phyloP scores from a whole-genome alignment of 805 yeast genomes.

The Torulaspora delbrueckii region DNA sequence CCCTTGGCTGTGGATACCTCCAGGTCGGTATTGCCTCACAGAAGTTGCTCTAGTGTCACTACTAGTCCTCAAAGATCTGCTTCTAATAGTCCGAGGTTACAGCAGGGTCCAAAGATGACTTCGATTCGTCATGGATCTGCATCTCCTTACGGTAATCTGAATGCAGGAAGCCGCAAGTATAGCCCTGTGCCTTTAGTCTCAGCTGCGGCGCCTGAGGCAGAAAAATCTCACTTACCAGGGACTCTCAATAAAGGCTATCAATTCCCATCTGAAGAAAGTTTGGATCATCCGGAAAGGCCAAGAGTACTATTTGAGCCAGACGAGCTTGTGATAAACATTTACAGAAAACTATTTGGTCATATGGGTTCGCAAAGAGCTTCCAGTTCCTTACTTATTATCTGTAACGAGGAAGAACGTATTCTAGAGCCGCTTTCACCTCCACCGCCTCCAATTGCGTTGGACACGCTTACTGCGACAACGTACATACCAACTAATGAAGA shows the following conservation, averaged over 20 bases:
- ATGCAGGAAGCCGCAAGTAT: neutral
- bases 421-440: conserved; percentile 1
- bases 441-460: conserved; percentile 3
- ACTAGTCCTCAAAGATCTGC: conserved; percentile 13
- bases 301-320: conserved; percentile 29
- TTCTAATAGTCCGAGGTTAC: conserved; percentile 10
- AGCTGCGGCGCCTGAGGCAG: conserved; percentile 5
- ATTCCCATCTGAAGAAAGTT: conserved; percentile 12
- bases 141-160: conserved; percentile 6
- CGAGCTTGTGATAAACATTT: conserved; percentile 25
- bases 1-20: neutral
- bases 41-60: conserved; percentile 8
- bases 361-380: conserved; percentile 24
- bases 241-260: conserved; percentile 11
- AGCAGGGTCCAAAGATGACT: conserved; percentile 4
- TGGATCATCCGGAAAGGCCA: neutral
- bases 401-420: conserved; percentile 4
- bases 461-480: conserved; percentile 4
- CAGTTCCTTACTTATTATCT: conserved; percentile 27
- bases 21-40: neutral
- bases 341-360: conserved; percentile 25
- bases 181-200: conserved; percentile 4
- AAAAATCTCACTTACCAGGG: conserved; percentile 3
- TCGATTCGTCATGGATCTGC: conserved; percentile 8
- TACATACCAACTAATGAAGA: conserved; percentile 14